Conservation (phyloP, 306 rosid species). For the Glycine soja region DNA sequence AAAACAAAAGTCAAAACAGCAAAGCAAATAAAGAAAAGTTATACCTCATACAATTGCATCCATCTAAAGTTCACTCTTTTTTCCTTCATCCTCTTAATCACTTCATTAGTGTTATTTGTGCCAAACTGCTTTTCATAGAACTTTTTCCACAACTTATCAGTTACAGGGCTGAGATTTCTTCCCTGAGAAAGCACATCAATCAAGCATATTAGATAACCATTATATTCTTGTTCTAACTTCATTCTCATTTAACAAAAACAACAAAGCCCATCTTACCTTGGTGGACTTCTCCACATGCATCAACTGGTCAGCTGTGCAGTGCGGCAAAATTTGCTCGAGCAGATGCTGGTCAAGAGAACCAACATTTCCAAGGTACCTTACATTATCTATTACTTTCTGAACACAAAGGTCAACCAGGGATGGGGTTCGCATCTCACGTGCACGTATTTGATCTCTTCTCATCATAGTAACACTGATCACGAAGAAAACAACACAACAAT, state of each 20-base stretch:
- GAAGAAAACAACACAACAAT: background rate
- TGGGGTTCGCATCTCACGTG: constrained; percentile 42
- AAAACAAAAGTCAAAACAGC: constrained; percentile 9
- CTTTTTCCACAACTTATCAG: constrained; percentile 78
- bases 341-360: constrained; percentile 72
- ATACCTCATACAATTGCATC: constrained; percentile 79
- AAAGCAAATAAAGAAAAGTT: constrained; percentile 16
- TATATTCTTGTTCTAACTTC: constrained; percentile 27
- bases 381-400: constrained; percentile 70
- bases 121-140: constrained; percentile 74
- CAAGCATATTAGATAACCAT: constrained; percentile 19
- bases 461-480: constrained; percentile 39
- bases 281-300: constrained; percentile 79
- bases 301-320: constrained; percentile 77
- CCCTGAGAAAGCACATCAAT: constrained; percentile 59
- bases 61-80: constrained; percentile 65
- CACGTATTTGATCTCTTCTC: constrained; percentile 51
- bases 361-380: constrained; percentile 87
- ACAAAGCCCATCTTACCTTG: constrained; percentile 55
- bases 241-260: constrained; percentile 10
- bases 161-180: constrained; percentile 76
- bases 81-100: constrained; percentile 63
- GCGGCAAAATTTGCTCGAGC: constrained; percentile 73
- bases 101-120: constrained; percentile 46
- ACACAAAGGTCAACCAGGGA: constrained; percentile 80